Conservation (phyloP, 345 rosid species). For the Linum trigynum region DNA sequence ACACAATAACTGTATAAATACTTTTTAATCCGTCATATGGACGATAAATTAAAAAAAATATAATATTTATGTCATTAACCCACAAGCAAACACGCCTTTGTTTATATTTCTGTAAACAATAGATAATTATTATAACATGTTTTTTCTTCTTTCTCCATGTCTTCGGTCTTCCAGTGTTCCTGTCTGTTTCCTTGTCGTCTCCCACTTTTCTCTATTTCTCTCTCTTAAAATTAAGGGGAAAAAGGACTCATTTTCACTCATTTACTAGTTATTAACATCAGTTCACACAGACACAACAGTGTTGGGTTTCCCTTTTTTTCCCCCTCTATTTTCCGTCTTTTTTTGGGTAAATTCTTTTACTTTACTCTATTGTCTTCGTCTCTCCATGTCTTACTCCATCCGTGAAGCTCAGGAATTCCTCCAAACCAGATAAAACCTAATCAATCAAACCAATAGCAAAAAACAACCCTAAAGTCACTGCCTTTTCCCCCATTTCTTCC, state of each 20-base stretch:
- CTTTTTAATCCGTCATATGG: too few relatives aligned
- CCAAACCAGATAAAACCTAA: conserved; percentile 36
- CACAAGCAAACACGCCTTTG: too few relatives aligned
- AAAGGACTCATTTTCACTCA: background rate
- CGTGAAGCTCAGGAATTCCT: conserved; percentile 29
- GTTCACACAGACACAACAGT: background rate
- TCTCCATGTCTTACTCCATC: conserved; percentile 14
- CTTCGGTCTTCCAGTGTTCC: too few relatives aligned
- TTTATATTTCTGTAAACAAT: too few relatives aligned
- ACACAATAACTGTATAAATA: too few relatives aligned
- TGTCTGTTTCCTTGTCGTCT: too few relatives aligned
- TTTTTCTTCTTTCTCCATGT: too few relatives aligned
- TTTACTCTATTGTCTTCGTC: conserved; percentile 19
- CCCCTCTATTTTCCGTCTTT: conserved; percentile 24
- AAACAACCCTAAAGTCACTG: conserved; percentile 28
- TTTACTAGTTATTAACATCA: background rate
- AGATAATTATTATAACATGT: too few relatives aligned
- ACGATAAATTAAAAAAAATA: too few relatives aligned
- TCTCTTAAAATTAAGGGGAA: too few relatives aligned
- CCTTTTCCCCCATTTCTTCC: conserved; percentile 12
- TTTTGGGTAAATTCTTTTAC: conserved; percentile 29
- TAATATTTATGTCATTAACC: too few relatives aligned
- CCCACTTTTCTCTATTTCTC: too few relatives aligned
- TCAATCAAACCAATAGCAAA: conserved; percentile 17
- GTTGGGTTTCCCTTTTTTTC: background rate